Conservation (phyloP, 2,329 filamentous ascomycete species). For the Colletotrichum brevisporum region DNA sequence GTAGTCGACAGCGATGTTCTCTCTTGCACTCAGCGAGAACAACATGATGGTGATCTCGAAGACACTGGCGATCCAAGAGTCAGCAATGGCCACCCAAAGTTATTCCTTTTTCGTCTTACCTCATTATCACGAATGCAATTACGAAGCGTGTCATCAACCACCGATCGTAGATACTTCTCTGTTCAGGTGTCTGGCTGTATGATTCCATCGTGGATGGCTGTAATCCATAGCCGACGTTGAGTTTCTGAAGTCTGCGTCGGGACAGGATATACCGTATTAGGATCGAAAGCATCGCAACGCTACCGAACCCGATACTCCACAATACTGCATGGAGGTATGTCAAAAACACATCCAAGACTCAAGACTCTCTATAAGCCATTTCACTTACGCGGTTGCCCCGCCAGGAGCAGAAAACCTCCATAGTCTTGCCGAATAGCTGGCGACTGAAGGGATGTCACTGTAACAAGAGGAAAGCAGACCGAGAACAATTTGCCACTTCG, state of each 20-base stretch:
- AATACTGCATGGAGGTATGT: not conserved
- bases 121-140: conserved; percentile 57
- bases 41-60: conserved; percentile 55
- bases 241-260: conserved; percentile 1
- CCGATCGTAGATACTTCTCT: conserved; percentile 55
- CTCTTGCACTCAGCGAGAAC: conserved; percentile 53
- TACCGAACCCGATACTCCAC: conserved; percentile 15
- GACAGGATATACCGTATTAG: conserved; percentile 3
- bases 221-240: conserved; percentile 6
- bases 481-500: conserved; percentile 14
- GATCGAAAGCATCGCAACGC: conserved; percentile 6
- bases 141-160: conserved; percentile 61
- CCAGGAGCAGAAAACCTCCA: conserved; percentile 12
- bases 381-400: conserved; percentile 9
- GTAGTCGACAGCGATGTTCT: conserved; percentile 48
- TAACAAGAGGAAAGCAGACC: conserved; percentile 2
- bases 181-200: not conserved
- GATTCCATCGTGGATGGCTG: not conserved
- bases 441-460: conserved; percentile 6
- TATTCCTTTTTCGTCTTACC: conserved; percentile 44
- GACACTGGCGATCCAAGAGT: conserved; percentile 40
- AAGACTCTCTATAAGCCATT: fast-evolving
- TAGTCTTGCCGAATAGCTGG: conserved; percentile 3
- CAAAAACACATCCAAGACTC: not conserved
- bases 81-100: not conserved